Percentiles rank a stretch among this genome's conserved stretches.
Evolutionary conservation across 2,329 filamentous ascomycete species (phyloP).

Genomic region (Madurella fahalii): DNA sequence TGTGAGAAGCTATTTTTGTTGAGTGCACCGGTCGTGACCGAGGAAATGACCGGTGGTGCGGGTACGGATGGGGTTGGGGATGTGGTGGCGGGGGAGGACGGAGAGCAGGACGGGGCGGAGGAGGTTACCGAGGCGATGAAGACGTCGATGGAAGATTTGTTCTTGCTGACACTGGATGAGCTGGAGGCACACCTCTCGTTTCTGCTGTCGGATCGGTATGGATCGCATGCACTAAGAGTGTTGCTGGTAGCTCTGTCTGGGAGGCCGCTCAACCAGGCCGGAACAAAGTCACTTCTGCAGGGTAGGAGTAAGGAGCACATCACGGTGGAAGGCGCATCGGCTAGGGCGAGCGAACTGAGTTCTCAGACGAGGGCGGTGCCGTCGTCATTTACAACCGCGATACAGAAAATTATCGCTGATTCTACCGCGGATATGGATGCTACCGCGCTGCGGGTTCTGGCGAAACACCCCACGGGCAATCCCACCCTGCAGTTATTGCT

Average conservation of each 20-base stretch:
- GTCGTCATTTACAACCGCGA: constrained; percentile 68
- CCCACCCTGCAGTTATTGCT: constrained; percentile 88
- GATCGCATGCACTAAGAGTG: constrained; percentile 84
- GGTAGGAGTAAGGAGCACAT: constrained; percentile 91
- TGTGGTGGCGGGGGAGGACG: constrained; percentile 38
- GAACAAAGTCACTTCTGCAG: constrained; percentile 71
- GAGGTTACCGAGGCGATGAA: constrained; percentile 43
- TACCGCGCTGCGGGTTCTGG: constrained; percentile 75
- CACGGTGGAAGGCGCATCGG: constrained; percentile 53
- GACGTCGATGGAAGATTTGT: constrained; percentile 76
- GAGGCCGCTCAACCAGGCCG: constrained; percentile 66
- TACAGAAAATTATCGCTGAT: constrained; percentile 77
- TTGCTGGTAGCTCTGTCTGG: constrained; percentile 83
- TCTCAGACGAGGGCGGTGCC: constrained; percentile 60
- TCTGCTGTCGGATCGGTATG: constrained; percentile 81
- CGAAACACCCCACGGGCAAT: constrained; percentile 85
- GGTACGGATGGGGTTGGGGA: constrained; percentile 35
- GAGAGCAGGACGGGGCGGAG: constrained; percentile 36
- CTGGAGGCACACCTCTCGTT: constrained; percentile 80
- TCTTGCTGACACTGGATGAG: constrained; percentile 79
- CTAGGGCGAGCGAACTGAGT: constrained; percentile 44
- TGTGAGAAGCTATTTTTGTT: constrained; percentile 89
- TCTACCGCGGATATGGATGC: constrained; percentile 72
- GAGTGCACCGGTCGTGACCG: constrained; percentile 71
- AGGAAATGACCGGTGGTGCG: constrained; percentile 55